Evolutionary conservation across 2,329 filamentous ascomycete species (phyloP), one percentile per base, ranked within the genome.

Genomic region (Stagonosporopsis chrysanthemi): DNA sequence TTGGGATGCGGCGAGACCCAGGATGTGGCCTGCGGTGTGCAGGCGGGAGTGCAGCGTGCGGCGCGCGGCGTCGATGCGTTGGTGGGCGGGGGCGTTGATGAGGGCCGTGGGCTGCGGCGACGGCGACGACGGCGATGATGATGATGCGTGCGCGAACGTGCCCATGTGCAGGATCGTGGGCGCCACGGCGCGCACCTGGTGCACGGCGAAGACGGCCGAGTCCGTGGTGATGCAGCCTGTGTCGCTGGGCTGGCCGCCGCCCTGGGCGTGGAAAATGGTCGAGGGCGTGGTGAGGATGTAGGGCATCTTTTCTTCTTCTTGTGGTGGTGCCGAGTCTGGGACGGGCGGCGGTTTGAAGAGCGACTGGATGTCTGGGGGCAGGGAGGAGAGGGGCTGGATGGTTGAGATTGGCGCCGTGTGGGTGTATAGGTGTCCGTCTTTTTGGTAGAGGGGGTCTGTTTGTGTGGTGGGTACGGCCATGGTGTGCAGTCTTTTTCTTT

Each of bases 201-300:
- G 75, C 8, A 90, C 86, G 14, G 78, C 68, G 65, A 90, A 88
- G 85, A 19, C 78, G 67, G 63, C 90, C 2, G 19, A 19, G 88
- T 19, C 66, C 7, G 22, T n/a, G 19, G n/a, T 36, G 14, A 91
- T 88, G 38, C 69, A 76, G 19, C 89, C 89, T 11, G 82, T 79
- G 60, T 92, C 89, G 0, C 84, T 88, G 0, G 89, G 89, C 67
- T 92, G 89, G 7, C 89, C 89, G 58, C 89, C 89, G 19, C 89
- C 89, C 73, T 92, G 89, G 0, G 88, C 86, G 60, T 92, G 87
- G 75, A 92, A 92, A 59, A 91, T 87, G n/a, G 89, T 91, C 43
- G 83, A 76, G 2, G 84, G 78, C 0, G 86, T 89, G 6, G 86
- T 80, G 19, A 90, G 73, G n/a, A 86, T 82, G 66, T 82, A 81